Evolutionary conservation across 2,329 filamentous ascomycete genomes (phyloP), one percentile per base, ranked within the genome.

Genomic region (Basipetospora chlamydospora): DNA sequence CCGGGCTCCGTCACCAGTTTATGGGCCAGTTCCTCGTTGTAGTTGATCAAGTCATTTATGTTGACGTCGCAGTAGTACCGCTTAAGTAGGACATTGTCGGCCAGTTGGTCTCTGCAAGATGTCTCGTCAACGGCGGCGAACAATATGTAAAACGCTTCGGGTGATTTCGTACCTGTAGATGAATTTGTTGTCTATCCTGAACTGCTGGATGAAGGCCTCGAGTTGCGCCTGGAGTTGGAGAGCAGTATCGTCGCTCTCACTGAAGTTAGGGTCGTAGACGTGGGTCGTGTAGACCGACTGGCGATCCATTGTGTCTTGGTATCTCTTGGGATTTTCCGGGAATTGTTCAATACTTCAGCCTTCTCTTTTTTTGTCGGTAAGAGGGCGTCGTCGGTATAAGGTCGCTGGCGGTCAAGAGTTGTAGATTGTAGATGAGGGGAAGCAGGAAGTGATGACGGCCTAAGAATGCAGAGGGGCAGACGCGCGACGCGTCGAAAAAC

Each of bases 61-160:
- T 98, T 87, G 53, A 98, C 74, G 56, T 98, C 88, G 64, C 90
- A 95, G 58, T 80, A 95, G 62, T 86, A 96, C 49, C 87, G 86
- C 55, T 94, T 90, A 28, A 94, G 68, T 2, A 96, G 71, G 6
- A 90, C 86, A 62, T 98, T 98, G 54, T 96, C 86, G 49, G 84
- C 77, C 41, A 98, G 73, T 60, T 96, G 90, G 51, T 96, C 88
- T 71, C 90, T 92, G 48, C 3, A 32, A 15, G 10, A 13, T n/a
- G n/a, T n/a, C n/a, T n/a, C n/a, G n/a, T n/a, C n/a, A n/a, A n/a
- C n/a, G n/a, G n/a, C n/a, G n/a, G n/a, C n/a, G n/a, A n/a, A n/a
- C n/a, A n/a, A n/a, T n/a, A n/a, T n/a, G n/a, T n/a, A n/a, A n/a
- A n/a, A n/a, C n/a, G n/a, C n/a, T n/a, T n/a, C n/a, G n/a, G n/a